Evolutionary conservation across 176 grass and related monocot genomes (phyloP).

Genomic region (Bonia amplexicaulis): DNA sequence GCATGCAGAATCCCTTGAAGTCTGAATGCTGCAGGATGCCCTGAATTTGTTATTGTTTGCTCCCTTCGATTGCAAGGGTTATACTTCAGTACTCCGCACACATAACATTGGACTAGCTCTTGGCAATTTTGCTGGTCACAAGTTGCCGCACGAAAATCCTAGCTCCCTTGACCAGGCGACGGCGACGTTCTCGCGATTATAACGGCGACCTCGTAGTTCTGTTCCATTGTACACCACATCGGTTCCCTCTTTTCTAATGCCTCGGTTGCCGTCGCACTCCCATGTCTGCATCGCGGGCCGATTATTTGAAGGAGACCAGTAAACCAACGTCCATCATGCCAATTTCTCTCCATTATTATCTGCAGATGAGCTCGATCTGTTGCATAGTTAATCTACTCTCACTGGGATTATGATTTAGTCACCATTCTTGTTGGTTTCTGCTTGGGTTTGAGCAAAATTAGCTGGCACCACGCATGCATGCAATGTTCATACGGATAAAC

Average conservation of each 20-base stretch:
- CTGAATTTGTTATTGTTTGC: neutral
- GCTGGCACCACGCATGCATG: neutral
- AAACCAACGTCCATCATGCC: neutral
- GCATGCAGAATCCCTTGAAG: neutral
- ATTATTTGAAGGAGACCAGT: conserved; percentile 29
- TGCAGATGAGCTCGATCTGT: neutral
- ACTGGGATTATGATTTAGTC: neutral
- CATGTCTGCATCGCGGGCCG: conserved; percentile 3
- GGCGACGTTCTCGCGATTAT: neutral
- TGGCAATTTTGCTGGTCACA: neutral
- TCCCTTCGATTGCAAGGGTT: neutral
- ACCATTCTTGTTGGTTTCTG: neutral
- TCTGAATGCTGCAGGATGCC: neutral
- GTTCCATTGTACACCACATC: neutral
- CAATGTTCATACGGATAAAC: neutral
- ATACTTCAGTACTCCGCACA: neutral
- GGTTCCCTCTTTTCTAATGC: neutral
- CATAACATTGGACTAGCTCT: neutral
- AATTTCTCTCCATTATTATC: neutral
- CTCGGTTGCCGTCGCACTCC: conserved; percentile 5
- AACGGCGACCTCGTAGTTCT: neutral
- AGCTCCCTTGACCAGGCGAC: neutral
- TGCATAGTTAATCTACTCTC: neutral
- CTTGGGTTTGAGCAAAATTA: neutral
- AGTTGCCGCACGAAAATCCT: neutral